phyloP scores from a whole-genome alignment of 2,329 filamentous ascomycete genomes.

The Fusarium robinianum region DNA sequence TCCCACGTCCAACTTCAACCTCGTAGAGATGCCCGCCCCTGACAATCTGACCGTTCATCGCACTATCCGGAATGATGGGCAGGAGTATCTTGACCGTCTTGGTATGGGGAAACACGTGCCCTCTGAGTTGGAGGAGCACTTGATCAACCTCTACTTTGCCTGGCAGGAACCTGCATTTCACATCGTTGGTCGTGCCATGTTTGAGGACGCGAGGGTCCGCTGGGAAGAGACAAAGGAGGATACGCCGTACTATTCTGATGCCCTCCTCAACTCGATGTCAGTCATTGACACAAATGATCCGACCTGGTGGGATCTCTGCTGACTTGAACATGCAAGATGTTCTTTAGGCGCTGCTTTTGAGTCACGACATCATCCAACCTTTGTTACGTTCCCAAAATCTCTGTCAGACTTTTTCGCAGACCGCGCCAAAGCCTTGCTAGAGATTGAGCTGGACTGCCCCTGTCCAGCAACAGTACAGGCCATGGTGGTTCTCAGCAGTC shows the following conservation, averaged over 20 bases:
- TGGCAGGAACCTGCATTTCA: conserved; percentile 33
- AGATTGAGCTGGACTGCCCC: conserved; percentile 36
- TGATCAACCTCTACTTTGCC: conserved; percentile 27
- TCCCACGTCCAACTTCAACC: conserved; percentile 36
- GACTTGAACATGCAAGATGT: no score
- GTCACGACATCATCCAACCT: conserved; percentile 47
- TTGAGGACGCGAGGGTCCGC: conserved; percentile 14
- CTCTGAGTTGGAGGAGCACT: conserved; percentile 20
- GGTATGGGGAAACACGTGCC: conserved; percentile 27
- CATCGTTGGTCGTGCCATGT: conserved; percentile 32
- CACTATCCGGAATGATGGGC: conserved; percentile 33
- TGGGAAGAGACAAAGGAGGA: conserved; percentile 29
- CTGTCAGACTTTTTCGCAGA: conserved; percentile 37
- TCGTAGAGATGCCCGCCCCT: conserved; percentile 31
- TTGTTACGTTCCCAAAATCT: conserved; percentile 42
- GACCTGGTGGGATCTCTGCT: no score
- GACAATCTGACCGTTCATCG: conserved; percentile 34
- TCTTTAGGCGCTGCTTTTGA: conserved; percentile 50
- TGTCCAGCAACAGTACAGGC: conserved; percentile 35
- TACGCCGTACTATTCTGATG: conserved; percentile 37
- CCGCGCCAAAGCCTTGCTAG: conserved; percentile 32
- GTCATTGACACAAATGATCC: no score
- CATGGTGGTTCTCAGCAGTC: conserved; percentile 34
- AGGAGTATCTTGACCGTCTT: conserved; percentile 33
- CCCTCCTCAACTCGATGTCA: conserved; percentile 36